Evolutionary conservation across 257 asterid species (phyloP).

Genomic region (Rhazya stricta): DNA sequence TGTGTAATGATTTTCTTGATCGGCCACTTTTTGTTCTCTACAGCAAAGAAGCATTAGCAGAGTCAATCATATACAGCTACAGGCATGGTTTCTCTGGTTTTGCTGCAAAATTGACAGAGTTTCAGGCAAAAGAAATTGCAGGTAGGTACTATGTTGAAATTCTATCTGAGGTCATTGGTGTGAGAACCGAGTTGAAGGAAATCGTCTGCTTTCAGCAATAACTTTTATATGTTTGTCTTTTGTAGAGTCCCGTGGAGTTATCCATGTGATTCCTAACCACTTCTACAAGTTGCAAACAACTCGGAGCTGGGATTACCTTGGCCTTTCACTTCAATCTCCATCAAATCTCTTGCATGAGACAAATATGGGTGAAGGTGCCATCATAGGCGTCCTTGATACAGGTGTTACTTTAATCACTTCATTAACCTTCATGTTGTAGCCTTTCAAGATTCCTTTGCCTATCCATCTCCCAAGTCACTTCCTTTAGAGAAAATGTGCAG

Average conservation of each 20-base stretch:
- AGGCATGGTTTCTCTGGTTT: constrained; percentile 55
- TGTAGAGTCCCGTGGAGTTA: constrained; percentile 43
- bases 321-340: constrained; percentile 33
- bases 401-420: constrained; percentile 17
- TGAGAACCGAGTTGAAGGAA: too few relatives aligned
- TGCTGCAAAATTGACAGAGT: constrained; percentile 45
- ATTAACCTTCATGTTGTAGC: background rate
- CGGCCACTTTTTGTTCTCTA: background rate
- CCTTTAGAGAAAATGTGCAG: constrained; percentile 24
- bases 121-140: constrained; percentile 34
- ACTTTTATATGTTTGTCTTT: background rate
- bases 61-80: constrained; percentile 50
- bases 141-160: too few relatives aligned
- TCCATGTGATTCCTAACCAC: constrained; percentile 34
- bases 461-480: too few relatives aligned
- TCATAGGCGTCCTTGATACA: constrained; percentile 43
- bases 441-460: too few relatives aligned
- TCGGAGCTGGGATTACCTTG: constrained; percentile 57
- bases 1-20: background rate
- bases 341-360: constrained; percentile 27
- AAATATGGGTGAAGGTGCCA: constrained; percentile 46
- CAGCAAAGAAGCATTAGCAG: constrained; percentile 25
- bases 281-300: constrained; percentile 48
- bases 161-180: too few relatives aligned
- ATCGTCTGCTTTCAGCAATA: too few relatives aligned